Evolutionary conservation across 2,329 filamentous ascomycete species (phyloP).

Genomic region (Beauveria rudraprayagi): DNA sequence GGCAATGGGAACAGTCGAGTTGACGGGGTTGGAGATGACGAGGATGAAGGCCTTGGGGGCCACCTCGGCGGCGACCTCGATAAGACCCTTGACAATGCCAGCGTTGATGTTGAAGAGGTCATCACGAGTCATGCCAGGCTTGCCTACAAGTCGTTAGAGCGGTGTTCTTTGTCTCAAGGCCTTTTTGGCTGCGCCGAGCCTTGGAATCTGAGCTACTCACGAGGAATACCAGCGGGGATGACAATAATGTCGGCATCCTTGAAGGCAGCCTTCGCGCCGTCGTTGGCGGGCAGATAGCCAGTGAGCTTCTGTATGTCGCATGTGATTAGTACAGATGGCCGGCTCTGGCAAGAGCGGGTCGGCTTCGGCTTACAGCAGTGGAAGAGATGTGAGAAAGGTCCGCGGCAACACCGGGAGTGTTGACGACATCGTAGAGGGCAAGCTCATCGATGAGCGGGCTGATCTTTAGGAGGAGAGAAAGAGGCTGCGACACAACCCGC

Average conservation of each 20-base stretch:
- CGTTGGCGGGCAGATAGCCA: slow-evolving; percentile 79
- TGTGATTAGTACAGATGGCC: slow-evolving; percentile 5
- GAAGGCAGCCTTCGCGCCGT: slow-evolving; percentile 79
- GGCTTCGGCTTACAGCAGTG: slow-evolving; percentile 54
- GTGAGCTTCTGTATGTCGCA: slow-evolving; percentile 58
- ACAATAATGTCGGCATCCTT: slow-evolving; percentile 92
- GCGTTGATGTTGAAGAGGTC: slow-evolving; percentile 99
- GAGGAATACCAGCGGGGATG: slow-evolving; percentile 95
- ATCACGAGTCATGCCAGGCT: slow-evolving; percentile 98
- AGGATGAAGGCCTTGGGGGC: slow-evolving; percentile 91
- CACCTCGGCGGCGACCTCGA: slow-evolving; percentile 79
- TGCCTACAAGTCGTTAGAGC: slow-evolving; percentile 50
- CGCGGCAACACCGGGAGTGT: slow-evolving; percentile 90
- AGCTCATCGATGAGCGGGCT: slow-evolving; percentile 85
- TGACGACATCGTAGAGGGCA: slow-evolving; percentile 97
- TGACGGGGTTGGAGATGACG: slow-evolving; percentile 98
- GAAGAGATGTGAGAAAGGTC: slow-evolving; percentile 98
- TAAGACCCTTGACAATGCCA: slow-evolving; percentile 89
- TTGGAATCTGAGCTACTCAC: slow-evolving; percentile 45
- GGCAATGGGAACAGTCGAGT: slow-evolving; percentile 96
- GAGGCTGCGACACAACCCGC: slow-evolving; percentile 50
- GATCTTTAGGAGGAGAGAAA: slow-evolving; percentile 93
- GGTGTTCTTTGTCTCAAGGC: background rate
- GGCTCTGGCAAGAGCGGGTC: slow-evolving; percentile 10
- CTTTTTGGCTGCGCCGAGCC: background rate